Percentiles rank a stretch among this genome's conserved stretches.
phyloP scores from a whole-genome alignment of 2,329 filamentous ascomycete genomes.

The Xylaria sp. region DNA sequence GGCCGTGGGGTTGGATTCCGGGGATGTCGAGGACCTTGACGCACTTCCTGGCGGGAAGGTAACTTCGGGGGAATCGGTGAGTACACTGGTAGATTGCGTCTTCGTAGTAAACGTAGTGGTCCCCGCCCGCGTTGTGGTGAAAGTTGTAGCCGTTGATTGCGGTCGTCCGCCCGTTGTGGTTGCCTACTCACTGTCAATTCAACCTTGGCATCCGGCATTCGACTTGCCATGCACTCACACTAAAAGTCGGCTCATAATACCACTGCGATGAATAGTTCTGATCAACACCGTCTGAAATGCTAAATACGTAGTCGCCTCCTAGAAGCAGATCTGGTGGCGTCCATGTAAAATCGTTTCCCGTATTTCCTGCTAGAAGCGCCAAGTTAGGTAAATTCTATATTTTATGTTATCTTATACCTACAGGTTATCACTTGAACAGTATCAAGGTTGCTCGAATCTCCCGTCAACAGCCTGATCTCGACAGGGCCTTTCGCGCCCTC shows the following conservation, averaged over 20 bases:
- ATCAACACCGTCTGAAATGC: background rate
- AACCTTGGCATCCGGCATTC: background rate
- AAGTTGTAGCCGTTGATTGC: background rate
- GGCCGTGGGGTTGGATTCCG: background rate
- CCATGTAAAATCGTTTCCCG: slow-evolving; percentile 10
- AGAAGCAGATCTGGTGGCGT: slow-evolving; percentile 7
- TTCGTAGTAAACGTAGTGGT: background rate
- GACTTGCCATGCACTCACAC: background rate
- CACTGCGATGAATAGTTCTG: slow-evolving; percentile 13
- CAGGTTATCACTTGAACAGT: slow-evolving; percentile 1
- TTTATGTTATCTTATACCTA: background rate
- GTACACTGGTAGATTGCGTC: background rate
- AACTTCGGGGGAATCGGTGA: background rate
- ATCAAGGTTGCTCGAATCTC: background rate
- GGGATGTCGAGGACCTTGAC: too few species aligned
- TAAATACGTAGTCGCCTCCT: slow-evolving; percentile 9
- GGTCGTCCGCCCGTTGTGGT: background rate
- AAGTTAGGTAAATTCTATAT: background rate
- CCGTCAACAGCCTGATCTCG: background rate
- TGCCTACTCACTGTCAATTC: background rate
- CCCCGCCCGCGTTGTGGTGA: background rate
- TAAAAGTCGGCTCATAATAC: background rate
- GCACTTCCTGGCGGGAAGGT: background rate
- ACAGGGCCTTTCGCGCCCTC: background rate
- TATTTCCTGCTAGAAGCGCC: background rate